Base-by-base conservation (phyloP, 345 rosid genomes). In the Viola odorata region DNA sequence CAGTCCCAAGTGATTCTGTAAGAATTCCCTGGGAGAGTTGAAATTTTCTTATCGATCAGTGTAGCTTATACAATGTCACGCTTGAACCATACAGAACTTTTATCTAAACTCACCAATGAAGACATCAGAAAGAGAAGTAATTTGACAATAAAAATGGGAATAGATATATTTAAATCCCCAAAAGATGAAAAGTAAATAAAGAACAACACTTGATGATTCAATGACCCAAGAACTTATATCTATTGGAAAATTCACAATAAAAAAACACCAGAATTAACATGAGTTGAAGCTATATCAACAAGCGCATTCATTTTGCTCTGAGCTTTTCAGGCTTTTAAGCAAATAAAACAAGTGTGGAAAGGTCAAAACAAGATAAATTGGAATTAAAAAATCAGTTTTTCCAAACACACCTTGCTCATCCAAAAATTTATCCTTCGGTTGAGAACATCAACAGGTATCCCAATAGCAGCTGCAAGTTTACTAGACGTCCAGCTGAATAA, bases 351-450 rank as follows among this genome's bases (percentile, higher is more conserved):
- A 42, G 59, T 36, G 14, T 23, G 32, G 32, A 23, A 23, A 23
- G 2, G 32, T 23, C 32, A 23, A 23, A 2, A 23, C 32, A 23
- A 23, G 32, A 23, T 23, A 23, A 23, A 23, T 23, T 23, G 32
- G 32, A 23, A 23, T 23, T 23, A 23, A 23, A 41, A 17, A 9
- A 32, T 14, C 6, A 45, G 32, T 9, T 41, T 32, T 9, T 44
- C 38, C 4, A 38, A 17, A 15, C 17, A 49, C 16, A 90, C 99
- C 95, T 94, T 90, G 88, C 86, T 86, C 71, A 85, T 82, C 97
- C 97, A 94, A 59, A 88, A 90, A 72, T 76, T 82, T 54, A 88
- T 85, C 73, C 88, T 82, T 61, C 96, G 84, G 69, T 73, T 82
- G 52, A 94, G 80, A 60, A 75, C 71, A 53, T 90, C 97, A 57